phyloP scores from a whole-genome alignment of 257 asterid species.

The Salvia miltiorrhiza region DNA sequence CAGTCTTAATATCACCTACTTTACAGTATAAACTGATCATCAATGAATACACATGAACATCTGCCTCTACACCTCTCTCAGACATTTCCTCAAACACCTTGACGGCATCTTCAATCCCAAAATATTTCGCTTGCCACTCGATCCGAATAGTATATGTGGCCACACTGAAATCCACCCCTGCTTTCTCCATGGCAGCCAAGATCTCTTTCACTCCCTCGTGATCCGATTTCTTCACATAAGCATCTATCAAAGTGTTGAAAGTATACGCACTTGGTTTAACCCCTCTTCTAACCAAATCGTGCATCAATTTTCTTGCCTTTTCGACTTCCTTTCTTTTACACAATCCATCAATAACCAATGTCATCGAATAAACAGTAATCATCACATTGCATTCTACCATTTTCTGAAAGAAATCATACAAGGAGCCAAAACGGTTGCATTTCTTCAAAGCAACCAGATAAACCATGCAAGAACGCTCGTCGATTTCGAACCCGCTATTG shows the following conservation, averaged over 20 bases:
- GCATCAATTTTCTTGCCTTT: conserved; percentile 48
- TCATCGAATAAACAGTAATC: conserved; percentile 69
- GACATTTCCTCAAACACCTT: conserved; percentile 62
- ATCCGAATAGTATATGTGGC: conserved; percentile 67
- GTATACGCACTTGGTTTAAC: conserved; percentile 61
- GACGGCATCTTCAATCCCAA: conserved; percentile 49
- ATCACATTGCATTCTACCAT: conserved; percentile 62
- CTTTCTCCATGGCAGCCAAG: conserved; percentile 52
- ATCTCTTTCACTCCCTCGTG: conserved; percentile 38
- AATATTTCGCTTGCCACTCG: conserved; percentile 31
- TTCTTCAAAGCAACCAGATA: conserved; percentile 63
- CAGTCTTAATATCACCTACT: conserved; percentile 46
- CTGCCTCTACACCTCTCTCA: conserved; percentile 46
- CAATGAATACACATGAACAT: conserved; percentile 49
- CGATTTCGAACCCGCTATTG: conserved; percentile 48
- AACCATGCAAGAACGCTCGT: conserved; percentile 81
- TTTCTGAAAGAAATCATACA: conserved; percentile 48
- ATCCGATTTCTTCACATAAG: conserved; percentile 52
- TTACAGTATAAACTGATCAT: conserved; percentile 58
- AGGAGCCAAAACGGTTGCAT: conserved; percentile 34
- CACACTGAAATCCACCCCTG: conserved; percentile 53
- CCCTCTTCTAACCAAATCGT: conserved; percentile 50
- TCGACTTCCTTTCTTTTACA: conserved; percentile 54
- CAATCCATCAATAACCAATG: conserved; percentile 53
- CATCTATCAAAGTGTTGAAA: conserved; percentile 62